Percentiles rank a stretch among this genome's conserved stretches.
These are phyloP conservation scores for Talaromyces sp. DNA, from an alignment of 2,329 filamentous ascomycete genomes.

Conservation along the genomic window DNA sequence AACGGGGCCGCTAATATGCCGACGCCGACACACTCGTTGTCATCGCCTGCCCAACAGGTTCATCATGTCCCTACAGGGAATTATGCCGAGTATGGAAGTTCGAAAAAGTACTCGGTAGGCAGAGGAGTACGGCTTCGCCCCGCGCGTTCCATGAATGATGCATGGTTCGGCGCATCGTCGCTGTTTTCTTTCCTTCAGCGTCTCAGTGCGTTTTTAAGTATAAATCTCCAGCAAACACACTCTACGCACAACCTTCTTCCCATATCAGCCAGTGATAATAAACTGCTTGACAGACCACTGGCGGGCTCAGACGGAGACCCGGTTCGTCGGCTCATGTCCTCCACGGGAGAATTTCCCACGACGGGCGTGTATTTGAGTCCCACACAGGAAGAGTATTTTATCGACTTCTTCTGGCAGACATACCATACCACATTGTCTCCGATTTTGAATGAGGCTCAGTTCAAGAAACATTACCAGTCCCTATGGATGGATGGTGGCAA, in stretches of 20 bases:
- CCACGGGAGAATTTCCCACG: not conserved
- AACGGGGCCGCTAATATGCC: not conserved
- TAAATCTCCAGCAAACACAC: not conserved
- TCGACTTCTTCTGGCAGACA: constrained; percentile 5
- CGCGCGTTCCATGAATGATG: constrained; percentile 1
- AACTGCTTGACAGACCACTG: not conserved
- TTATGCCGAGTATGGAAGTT: not conserved
- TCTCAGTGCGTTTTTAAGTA: not conserved
- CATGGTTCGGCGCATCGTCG: constrained; percentile 9
- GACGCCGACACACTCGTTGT: not conserved
- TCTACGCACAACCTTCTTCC: not conserved
- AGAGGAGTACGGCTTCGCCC: not conserved
- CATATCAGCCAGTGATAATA: not conserved
- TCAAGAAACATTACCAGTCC: constrained; percentile 9
- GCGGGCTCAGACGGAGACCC: not conserved
- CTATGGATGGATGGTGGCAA: constrained; percentile 1
- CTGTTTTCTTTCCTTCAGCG: constrained; percentile 5
- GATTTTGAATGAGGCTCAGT: constrained; percentile 4
- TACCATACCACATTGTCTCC: constrained; percentile 3
- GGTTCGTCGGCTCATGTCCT: not conserved
- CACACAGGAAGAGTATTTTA: constrained; percentile 5
- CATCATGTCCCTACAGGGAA: not conserved
- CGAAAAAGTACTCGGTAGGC: not conserved
- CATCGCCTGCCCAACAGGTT: not conserved
- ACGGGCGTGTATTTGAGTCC: not conserved